phyloP scores from a whole-genome alignment of 306 rosid species.

The Cicer chorassanicum region DNA sequence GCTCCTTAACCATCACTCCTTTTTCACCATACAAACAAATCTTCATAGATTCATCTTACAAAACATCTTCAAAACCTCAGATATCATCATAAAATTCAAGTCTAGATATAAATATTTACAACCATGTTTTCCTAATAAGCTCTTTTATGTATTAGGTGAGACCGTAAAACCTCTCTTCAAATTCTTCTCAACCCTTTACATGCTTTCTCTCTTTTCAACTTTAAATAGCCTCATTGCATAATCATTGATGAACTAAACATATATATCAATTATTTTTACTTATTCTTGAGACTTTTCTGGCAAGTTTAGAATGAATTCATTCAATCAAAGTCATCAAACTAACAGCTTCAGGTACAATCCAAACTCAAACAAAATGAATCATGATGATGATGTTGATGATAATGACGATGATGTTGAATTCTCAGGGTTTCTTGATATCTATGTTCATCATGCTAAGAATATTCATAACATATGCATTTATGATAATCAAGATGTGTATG shows the following conservation, averaged over 20 bases:
- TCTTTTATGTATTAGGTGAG: not conserved
- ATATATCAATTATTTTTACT: too few relatives aligned
- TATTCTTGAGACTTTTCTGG: constrained; percentile 5
- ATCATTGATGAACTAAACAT: too few relatives aligned
- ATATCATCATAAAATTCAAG: too few relatives aligned
- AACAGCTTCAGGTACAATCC: constrained; percentile 68
- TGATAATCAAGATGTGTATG: constrained; percentile 90
- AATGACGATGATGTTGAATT: constrained; percentile 59
- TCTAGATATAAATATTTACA: not conserved
- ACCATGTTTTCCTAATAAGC: too few relatives aligned
- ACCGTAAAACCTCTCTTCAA: constrained; percentile 17
- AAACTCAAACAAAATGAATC: constrained; percentile 44
- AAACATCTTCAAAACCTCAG: constrained; percentile 15
- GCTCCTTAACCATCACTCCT: constrained; percentile 35
- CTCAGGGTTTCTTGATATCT: constrained; percentile 75
- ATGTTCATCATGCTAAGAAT: constrained; percentile 87
- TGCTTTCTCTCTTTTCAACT: constrained; percentile 1
- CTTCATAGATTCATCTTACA: constrained; percentile 36
- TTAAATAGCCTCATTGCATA: not conserved
- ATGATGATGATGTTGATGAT: constrained; percentile 33
- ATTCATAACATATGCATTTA: constrained; percentile 94
- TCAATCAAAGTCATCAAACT: constrained; percentile 53
- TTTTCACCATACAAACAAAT: constrained; percentile 38
- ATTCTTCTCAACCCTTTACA: constrained; percentile 32
- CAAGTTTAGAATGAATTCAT: constrained; percentile 68